Evolutionary conservation across 208 protist species (phyloP), one percentile per base, ranked within the genome.

Genomic region (Crithidia mellificae): DNA sequence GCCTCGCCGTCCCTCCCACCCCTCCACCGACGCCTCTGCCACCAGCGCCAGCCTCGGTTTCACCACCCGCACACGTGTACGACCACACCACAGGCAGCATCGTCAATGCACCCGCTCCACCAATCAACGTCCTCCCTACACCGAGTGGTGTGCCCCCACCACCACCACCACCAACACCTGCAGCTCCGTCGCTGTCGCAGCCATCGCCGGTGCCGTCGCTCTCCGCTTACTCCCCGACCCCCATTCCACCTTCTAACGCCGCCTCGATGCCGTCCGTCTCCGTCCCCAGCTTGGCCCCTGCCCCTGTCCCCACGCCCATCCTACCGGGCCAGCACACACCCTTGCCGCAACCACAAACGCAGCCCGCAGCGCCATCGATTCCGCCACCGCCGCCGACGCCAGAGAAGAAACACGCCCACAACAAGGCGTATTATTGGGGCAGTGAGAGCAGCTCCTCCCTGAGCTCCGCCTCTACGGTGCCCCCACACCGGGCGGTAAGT

Each of bases 401-500:
- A 12, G 58, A 64, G 44, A 64, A 64, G 44, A 39, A 53, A 20
- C 41, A 27, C 29, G n/a, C 58, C 24, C 41, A 51, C 3, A 15
- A 8, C 19, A 66, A 53, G 44, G 36, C 52, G 7, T 38, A 67
- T 27, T 32, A 67, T 43, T 50, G 58, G 59, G 52, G 53, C 6
- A 64, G 29, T 41, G 68, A 74, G 22, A 74, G 68, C 68, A 68
- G 36, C 44, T 66, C 68, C 6, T 66, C 44, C 44, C 34, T 74
- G 11, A 67, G 58, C 54, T 74, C 68, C 36, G 55, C 68, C 52
- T 74, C 68, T 0, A 74, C 68, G 19, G 43, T 67, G 59, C 68
- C 68, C 25, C 68, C 68, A 2, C 15, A 67, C 52, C 58, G 49
- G 9, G 58, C 34, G 29, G 51, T 66, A 22, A 62, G 41, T 29